Evolutionary conservation across 208 protist species (phyloP).

Genomic region (Leishmania amazonensis): DNA sequence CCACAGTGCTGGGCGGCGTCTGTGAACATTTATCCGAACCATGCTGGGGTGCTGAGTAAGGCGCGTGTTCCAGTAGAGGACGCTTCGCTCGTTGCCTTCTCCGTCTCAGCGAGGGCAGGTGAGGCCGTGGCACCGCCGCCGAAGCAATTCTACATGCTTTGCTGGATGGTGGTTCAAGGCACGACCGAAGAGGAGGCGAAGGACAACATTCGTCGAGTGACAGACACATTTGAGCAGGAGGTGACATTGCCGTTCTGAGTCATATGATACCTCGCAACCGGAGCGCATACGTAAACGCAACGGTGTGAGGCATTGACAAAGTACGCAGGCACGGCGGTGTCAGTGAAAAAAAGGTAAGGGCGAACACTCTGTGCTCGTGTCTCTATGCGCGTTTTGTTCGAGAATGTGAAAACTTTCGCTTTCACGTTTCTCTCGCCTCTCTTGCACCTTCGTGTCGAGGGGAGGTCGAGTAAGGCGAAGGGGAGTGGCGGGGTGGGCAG

Average conservation of each 20-base stretch:
- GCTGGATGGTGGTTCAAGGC: slow-evolving; percentile 70
- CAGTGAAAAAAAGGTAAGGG: not conserved
- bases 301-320: not conserved
- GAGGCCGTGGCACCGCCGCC: slow-evolving; percentile 60
- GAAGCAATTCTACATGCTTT: slow-evolving; percentile 46
- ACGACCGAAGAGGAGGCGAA: slow-evolving; percentile 36
- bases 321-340: not conserved
- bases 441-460: not conserved
- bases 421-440: not conserved
- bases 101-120: slow-evolving; percentile 45
- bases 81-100: slow-evolving; percentile 53
- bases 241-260: not conserved
- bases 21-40: slow-evolving; percentile 66
- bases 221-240: slow-evolving; percentile 46
- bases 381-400: not conserved
- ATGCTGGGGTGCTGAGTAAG: slow-evolving; percentile 39
- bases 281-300: not conserved
- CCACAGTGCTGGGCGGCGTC: slow-evolving; percentile 47
- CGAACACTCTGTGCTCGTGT: not conserved
- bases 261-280: not conserved
- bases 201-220: slow-evolving; percentile 36
- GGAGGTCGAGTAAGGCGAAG: not conserved
- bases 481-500: too few relatives aligned
- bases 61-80: slow-evolving; percentile 34
- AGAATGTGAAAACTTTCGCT: not conserved